Conservation (phyloP, 176 grass and related monocot genomes). For the Poa pratensis region DNA sequence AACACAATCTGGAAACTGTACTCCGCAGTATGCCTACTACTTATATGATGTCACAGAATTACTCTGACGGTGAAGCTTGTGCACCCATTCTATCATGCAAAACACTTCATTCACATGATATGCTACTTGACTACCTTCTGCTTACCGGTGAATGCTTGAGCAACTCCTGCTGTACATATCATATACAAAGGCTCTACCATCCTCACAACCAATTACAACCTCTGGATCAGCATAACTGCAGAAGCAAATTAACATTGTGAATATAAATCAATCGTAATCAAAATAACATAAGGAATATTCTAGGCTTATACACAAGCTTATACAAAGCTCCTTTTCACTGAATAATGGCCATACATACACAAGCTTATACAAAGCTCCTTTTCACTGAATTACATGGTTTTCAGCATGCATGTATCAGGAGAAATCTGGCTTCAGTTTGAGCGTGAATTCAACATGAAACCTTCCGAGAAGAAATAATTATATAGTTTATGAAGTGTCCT, state of each 20-base stretch:
- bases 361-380: conserved; percentile 16
- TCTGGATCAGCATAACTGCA: conserved; percentile 84
- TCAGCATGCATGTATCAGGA: not conserved
- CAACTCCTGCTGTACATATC: conserved; percentile 97
- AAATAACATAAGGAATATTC: conserved; percentile 14
- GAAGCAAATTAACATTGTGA: conserved; percentile 42
- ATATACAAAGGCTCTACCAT: conserved; percentile 85
- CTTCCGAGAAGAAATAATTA: not conserved
- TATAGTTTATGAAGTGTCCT: not conserved
- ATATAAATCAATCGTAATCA: conserved; percentile 22
- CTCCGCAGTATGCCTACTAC: not conserved
- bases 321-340: not conserved
- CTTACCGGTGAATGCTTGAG: conserved; percentile 78
- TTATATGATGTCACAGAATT: conserved; percentile 10
- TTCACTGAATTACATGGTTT: conserved; percentile 16
- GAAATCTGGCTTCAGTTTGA: not conserved
- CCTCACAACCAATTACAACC: conserved; percentile 91
- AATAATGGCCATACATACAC: not conserved
- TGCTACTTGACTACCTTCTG: not conserved
- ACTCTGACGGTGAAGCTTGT: not conserved
- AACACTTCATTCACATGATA: conserved; percentile 13
- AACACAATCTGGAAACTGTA: conserved; percentile 14
- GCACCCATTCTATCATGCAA: conserved; percentile 10
- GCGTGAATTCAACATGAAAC: not conserved
- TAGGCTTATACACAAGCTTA: not conserved